Conservation (phyloP, 2,329 filamentous ascomycete genomes). For the Ophiostoma montium region DNA sequence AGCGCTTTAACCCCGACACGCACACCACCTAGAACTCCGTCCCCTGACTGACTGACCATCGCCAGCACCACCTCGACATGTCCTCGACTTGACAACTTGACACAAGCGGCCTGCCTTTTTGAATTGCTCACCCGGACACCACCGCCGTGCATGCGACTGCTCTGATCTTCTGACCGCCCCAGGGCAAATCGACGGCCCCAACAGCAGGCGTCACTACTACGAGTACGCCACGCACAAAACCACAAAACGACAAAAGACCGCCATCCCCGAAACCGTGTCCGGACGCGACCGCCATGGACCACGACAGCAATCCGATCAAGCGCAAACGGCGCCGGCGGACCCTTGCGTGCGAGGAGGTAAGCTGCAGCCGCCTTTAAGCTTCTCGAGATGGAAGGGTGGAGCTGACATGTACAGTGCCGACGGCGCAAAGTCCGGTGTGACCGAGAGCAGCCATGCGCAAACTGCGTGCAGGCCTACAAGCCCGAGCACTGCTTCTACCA, state of each 20-base stretch:
- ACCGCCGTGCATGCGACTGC: no score
- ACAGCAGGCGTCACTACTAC: no score
- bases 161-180: no score
- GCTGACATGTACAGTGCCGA: constrained; percentile 20
- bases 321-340: constrained; percentile 12
- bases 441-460: constrained; percentile 25
- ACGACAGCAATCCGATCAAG: constrained; percentile 6
- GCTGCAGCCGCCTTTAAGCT: neutral
- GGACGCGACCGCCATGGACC: constrained; percentile 4
- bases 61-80: neutral
- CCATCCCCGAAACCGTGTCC: neutral
- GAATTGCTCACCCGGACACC: no score
- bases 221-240: no score
- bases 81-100: no score
- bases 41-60: neutral
- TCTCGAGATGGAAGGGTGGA: neutral
- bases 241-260: neutral
- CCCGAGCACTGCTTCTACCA: constrained; percentile 13
- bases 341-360: constrained; percentile 26
- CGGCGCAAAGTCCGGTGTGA: constrained; percentile 32
- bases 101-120: no score
- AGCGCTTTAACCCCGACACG: constrained; percentile 6
- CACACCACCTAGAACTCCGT: neutral
- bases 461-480: constrained; percentile 23
- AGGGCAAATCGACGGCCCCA: no score